Evolutionary conservation across 805 yeast species (phyloP), one percentile per base, ranked within the genome.

Genomic region (Nakazawaea ambrosiae): DNA sequence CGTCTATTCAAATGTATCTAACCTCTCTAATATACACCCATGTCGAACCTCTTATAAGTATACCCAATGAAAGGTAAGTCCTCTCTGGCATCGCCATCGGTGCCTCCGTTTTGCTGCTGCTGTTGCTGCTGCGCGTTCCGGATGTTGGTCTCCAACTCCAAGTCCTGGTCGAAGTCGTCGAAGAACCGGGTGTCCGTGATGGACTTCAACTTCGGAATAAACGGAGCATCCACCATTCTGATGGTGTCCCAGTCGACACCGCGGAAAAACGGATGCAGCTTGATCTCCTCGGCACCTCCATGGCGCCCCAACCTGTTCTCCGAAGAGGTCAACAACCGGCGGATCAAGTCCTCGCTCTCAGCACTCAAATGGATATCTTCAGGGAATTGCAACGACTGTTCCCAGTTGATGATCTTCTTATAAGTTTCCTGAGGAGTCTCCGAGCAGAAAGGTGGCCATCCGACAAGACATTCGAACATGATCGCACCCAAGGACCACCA

Each of bases 401-500:
- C 86, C 89, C 95, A 88, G 57, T 85, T 85, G 54, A 88, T 68
- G 51, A 88, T 88, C 70, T 89, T 88, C 39, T 89, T 73, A 59
- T 88, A 88, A 0, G 97, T 88, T 49, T 88, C 97, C 44, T 86
- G 95, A 9, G 96, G 95, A 9, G 95, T 84, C 52, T 88, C 96
- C 0, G 92, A 80, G 63, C 96, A 88, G 59, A 88, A 88, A 33
- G 97, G 97, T 19, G 97, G 96, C 95, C 96, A 88, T 23, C 97
- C 97, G 43, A 88, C 84, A 44, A 88, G 65, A 64, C 97, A 88
- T 68, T 88, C 97, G 60, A 82, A 88, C 97, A 88, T 89, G 54
- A 88, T 88, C 1, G 96, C 95, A 22, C 97, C 97, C 31, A 88
- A 62, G 7, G 95, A 83, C 97, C 97, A 88, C 97, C 97, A 88